Conservation (phyloP, 495 filamentous ascomycete genomes). For the Massariosphaeria phaeospora region DNA sequence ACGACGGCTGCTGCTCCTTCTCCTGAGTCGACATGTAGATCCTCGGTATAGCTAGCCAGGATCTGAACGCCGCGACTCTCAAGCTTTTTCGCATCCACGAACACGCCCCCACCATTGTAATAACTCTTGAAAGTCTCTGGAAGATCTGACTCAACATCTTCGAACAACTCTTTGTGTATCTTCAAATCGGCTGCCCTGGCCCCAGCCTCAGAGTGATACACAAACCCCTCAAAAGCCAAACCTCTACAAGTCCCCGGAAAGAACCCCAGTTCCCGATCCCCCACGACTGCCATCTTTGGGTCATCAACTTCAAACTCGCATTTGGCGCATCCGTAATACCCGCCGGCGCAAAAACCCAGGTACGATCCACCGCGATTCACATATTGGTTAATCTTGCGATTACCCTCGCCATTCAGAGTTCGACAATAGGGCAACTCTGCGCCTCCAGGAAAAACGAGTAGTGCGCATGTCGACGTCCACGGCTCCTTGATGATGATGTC, state of each 20-base stretch:
- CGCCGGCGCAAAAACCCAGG: constrained; percentile 89
- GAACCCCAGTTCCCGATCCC: constrained; percentile 79
- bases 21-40: constrained; percentile 73
- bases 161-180: constrained; percentile 59
- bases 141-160: constrained; percentile 42
- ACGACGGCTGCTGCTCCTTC: constrained; percentile 70
- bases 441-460: constrained; percentile 91
- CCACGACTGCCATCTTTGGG: constrained; percentile 75
- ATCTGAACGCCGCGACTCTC: constrained; percentile 66
- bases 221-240: constrained; percentile 82
- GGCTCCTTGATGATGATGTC: constrained; percentile 82
- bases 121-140: constrained; percentile 69
- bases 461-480: constrained; percentile 79
- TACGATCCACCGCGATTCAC: constrained; percentile 81
- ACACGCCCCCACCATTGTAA: constrained; percentile 95
- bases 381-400: constrained; percentile 74
- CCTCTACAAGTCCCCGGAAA: constrained; percentile 84
- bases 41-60: constrained; percentile 71
- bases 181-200: constrained; percentile 66
- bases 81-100: constrained; percentile 68
- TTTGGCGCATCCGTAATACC: constrained; percentile 74
- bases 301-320: constrained; percentile 93
- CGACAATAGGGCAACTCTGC: constrained; percentile 90
- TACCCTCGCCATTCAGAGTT: constrained; percentile 81
- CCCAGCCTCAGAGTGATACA: constrained; percentile 84